These are phyloP conservation scores for Primulina eburnea DNA, from an alignment of 257 asterid genomes.

Conservation along the genomic window DNA sequence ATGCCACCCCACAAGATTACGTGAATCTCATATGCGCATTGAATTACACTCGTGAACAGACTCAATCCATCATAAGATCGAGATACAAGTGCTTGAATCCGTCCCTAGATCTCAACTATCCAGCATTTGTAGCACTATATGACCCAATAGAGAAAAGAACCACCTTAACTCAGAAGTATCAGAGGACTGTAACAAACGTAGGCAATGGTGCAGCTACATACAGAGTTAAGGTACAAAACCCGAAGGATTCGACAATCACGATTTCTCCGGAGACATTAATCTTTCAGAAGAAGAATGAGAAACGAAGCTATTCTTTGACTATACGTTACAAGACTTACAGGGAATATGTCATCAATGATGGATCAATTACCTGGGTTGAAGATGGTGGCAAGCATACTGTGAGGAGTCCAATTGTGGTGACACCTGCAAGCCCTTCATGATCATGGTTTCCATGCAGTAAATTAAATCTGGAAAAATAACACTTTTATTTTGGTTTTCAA, in stretches of 20 bases:
- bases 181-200: slow-evolving; percentile 47
- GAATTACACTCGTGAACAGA: slow-evolving; percentile 42
- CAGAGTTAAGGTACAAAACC: slow-evolving; percentile 29
- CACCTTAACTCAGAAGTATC: slow-evolving; percentile 23
- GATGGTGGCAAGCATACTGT: slow-evolving; percentile 38
- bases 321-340: slow-evolving; percentile 24
- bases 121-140: slow-evolving; percentile 42
- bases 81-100: slow-evolving; percentile 41
- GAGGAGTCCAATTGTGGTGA: slow-evolving; percentile 51
- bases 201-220: slow-evolving; percentile 36
- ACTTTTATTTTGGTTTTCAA: neutral
- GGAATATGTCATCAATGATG: slow-evolving; percentile 30
- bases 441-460: neutral
- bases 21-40: slow-evolving; percentile 45
- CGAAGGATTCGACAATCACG: slow-evolving; percentile 26
- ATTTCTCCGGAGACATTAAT: slow-evolving; percentile 33
- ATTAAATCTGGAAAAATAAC: too few species aligned
- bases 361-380: slow-evolving; percentile 50
- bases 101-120: slow-evolving; percentile 47
- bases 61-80: slow-evolving; percentile 32
- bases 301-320: slow-evolving; percentile 30
- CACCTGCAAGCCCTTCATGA: slow-evolving; percentile 24
- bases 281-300: slow-evolving; percentile 42
- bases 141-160: slow-evolving; percentile 19
- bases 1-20: slow-evolving; percentile 40